These are phyloP conservation scores for Sarocladium brachiariae DNA, from an alignment of 2,329 filamentous ascomycete species.

Conservation along the genomic window DNA sequence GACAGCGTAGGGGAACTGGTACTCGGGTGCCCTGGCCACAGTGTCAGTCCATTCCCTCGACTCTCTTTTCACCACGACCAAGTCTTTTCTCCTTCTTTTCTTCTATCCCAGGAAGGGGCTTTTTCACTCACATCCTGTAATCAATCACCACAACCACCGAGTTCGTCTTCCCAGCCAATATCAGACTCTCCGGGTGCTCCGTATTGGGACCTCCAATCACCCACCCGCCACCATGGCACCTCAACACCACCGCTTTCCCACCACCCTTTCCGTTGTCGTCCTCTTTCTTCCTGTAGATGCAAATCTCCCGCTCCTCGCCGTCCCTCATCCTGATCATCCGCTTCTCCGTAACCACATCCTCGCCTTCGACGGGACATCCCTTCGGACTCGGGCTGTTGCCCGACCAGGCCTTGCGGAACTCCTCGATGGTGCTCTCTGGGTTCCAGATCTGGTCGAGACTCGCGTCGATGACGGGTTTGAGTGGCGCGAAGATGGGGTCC, in stretches of 20 bases:
- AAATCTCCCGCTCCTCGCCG: slow-evolving; percentile 26
- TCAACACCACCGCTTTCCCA: slow-evolving; percentile 20
- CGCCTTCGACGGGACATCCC: slow-evolving; percentile 25
- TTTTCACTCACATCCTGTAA: slow-evolving; percentile 29
- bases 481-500: slow-evolving; percentile 23
- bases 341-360: slow-evolving; percentile 25
- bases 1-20: slow-evolving; percentile 25
- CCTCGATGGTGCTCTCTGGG: slow-evolving; percentile 19
- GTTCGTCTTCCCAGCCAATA: slow-evolving; percentile 24
- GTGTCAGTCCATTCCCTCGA: too few relatives aligned
- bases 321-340: slow-evolving; percentile 24
- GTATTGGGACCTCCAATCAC: slow-evolving; percentile 26
- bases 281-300: slow-evolving; percentile 23
- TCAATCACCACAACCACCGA: slow-evolving; percentile 31
- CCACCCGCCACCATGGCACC: slow-evolving; percentile 32
- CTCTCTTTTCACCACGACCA: too few relatives aligned
- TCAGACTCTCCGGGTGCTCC: slow-evolving; percentile 28
- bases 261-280: background rate
- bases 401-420: slow-evolving; percentile 23
- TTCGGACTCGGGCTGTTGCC: slow-evolving; percentile 18
- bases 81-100: too few relatives aligned
- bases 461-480: slow-evolving; percentile 20
- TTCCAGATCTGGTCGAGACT: slow-evolving; percentile 22
- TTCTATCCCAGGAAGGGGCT: too few relatives aligned
- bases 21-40: slow-evolving; percentile 27